Base-by-base conservation (phyloP, 768 basidiomycete species). In the Russula virescens region DNA sequence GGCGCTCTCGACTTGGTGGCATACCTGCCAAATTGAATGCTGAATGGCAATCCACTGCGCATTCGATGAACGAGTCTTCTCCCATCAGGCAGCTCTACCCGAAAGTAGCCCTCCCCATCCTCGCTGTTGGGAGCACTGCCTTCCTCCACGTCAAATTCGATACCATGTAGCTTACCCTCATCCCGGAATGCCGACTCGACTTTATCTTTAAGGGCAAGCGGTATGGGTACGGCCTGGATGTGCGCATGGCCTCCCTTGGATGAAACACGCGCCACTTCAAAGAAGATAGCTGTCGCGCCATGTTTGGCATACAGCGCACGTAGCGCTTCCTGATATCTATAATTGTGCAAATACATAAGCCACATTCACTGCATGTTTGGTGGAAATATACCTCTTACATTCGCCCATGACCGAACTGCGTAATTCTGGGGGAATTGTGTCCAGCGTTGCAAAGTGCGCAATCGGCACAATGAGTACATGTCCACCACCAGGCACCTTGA, bases 381-480 rank as follows among this genome's bases (percentile, higher is more conserved):
- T 23, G 56, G 18, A 26, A 42, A 70, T 74, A 46, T 72, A 89
- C 89, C 79, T 83, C 68, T 87, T 83, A 4, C 93, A 88, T 74
- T 99, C 97, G 31, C 85, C 80, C 8, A 90, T 66, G 59, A 98
- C 89, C 2, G 91, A 84, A 8, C 77, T 76, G 0, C 86, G 81
- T 45, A 95, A 80, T 66, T 94, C 92, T 3, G 82, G 71, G 0
- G 94, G 91, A 47, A 98, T 87, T 8, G 90, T 84, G 25, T 83
- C 81, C 56, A 88, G 87, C 0, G 96, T 97, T 8, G 91, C 91
- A 70, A 91, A 93, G 74, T 99, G 97, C 0, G 90, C 85, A 70
- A 99, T 93, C 16, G 93, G 92, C 28, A 98, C 88, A 60, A 98
- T 89, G 43, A 99, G 82, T 42, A 96, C 87, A 72, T 99, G 97